Percentiles rank a stretch among this genome's conserved stretches.
Conservation (phyloP, 306 rosid genomes). For the Dryas alaskensis region DNA sequence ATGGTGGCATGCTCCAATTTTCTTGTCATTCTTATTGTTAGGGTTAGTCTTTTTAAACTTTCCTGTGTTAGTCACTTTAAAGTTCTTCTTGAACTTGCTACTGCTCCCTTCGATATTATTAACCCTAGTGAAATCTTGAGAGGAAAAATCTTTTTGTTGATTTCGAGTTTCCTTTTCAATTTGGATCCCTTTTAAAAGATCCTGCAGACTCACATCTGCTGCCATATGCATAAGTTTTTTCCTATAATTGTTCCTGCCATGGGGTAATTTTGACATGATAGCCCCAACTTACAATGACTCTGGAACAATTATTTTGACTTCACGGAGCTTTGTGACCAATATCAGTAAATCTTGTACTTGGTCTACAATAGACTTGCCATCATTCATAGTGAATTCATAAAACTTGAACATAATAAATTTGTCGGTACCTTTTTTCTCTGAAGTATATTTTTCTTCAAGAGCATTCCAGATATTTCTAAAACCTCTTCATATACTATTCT, state of each 20-base stretch:
- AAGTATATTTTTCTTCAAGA: background rate
- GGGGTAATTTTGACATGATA: slow-evolving; percentile 8
- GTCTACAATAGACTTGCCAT: background rate
- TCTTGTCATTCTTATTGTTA: no score
- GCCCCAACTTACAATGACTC: background rate
- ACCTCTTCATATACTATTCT: no score
- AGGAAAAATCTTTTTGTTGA: no score
- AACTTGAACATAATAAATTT: background rate
- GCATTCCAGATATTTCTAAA: background rate
- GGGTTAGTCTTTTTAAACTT: no score
- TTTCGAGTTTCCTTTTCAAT: background rate
- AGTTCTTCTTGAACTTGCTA: no score
- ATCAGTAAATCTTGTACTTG: slow-evolving; percentile 6
- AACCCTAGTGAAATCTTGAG: no score
- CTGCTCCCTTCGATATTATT: no score
- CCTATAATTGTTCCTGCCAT: background rate
- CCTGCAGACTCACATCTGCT: background rate
- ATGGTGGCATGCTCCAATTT: no score
- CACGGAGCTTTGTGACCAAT: background rate
- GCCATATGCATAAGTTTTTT: background rate
- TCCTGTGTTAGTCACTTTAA: no score
- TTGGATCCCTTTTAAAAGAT: background rate
- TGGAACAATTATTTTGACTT: background rate
- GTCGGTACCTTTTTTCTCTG: background rate
- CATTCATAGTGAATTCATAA: slow-evolving; percentile 1